Evolutionary conservation across 2,329 filamentous ascomycete genomes (phyloP), one percentile per base, ranked within the genome.

Genomic region (Metarhizium humberi): DNA sequence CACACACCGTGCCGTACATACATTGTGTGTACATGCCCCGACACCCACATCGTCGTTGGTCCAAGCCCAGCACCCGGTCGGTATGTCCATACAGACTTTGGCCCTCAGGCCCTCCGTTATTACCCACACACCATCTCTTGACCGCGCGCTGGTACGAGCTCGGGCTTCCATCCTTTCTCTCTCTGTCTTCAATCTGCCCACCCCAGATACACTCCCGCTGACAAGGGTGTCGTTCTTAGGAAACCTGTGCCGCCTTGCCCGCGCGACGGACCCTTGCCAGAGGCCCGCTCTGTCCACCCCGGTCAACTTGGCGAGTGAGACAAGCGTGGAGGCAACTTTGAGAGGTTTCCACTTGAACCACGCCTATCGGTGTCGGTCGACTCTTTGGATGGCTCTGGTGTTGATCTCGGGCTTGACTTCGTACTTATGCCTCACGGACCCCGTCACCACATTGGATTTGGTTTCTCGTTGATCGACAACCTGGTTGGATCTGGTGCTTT

Each of bases 221-320:
- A 32, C 51, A 50, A 50, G 56, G 56, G 54, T 55, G 45, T 38
- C 14, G 13, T 29, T 54, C 34, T 20, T 29, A 51, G 50, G 20
- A 54, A 55, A 47, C 50, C 56, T 52, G 53, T 57, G 53, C 57
- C 57, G 55, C 56, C 52, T 51, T 34, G 56, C 52, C 49, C 55
- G 57, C 56, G 54, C 48, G 49, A 55, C 56, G 45, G 56, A 58
- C 53, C 59, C 59, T 58, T 42, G 56, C 58, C 34, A 49, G 45
- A 32, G 54, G 54, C 54, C 56, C 59, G 59, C 58, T 59, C 54
- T 57, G 58, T 56, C 57, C 52, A 57, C 59, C 62, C 59, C 60
- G 60, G 75, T 74, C 74, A 71, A 67, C 69, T 73, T 55, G 43
- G 49, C 69, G 73, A 76, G 75, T 78, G 76, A 80, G 76, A 78